Percentiles rank a stretch among this genome's conserved stretches.
phyloP scores from a whole-genome alignment of 179 eudicot genomes.

The Carnegiea gigantea region DNA sequence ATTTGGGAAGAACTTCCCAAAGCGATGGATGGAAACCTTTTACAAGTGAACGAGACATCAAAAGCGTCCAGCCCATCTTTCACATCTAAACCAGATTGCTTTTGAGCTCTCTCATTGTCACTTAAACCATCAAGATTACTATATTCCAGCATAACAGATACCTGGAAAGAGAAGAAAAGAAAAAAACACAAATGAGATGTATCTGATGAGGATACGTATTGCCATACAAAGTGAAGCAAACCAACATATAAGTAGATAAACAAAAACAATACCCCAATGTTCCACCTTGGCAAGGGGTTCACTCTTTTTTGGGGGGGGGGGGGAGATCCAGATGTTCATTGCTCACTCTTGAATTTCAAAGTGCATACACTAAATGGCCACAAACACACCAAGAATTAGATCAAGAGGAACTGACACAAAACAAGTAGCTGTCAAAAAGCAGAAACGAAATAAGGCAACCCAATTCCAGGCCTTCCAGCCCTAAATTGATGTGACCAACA shows the following conservation, averaged over 20 bases:
- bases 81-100: conserved; percentile 26
- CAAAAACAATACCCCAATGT: not conserved
- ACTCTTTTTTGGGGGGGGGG: too few species aligned
- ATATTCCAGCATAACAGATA: conserved; percentile 56
- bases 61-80: conserved; percentile 35
- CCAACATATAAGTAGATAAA: not conserved
- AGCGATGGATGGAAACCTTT: conserved; percentile 71
- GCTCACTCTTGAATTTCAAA: not conserved
- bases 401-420: not conserved
- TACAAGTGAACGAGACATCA: conserved; percentile 54
- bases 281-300: too few species aligned
- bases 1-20: conserved; percentile 63
- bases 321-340: too few species aligned
- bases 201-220: not conserved
- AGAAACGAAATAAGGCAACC: not conserved
- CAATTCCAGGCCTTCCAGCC: not conserved
- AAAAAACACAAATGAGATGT: conserved; percentile 21
- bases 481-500: not conserved
- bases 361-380: not conserved
- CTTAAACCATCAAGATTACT: conserved; percentile 48
- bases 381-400: not conserved
- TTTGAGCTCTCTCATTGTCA: conserved; percentile 36
- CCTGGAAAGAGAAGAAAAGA: conserved; percentile 37
- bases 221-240: not conserved
- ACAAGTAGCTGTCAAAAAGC: not conserved